A percentile compares a stretch with the other conserved stretches of the same genome.
These are phyloP conservation scores for Plasmopara halstedii DNA, from an alignment of 352 stramenopile genomes.

Conservation along the genomic window DNA sequence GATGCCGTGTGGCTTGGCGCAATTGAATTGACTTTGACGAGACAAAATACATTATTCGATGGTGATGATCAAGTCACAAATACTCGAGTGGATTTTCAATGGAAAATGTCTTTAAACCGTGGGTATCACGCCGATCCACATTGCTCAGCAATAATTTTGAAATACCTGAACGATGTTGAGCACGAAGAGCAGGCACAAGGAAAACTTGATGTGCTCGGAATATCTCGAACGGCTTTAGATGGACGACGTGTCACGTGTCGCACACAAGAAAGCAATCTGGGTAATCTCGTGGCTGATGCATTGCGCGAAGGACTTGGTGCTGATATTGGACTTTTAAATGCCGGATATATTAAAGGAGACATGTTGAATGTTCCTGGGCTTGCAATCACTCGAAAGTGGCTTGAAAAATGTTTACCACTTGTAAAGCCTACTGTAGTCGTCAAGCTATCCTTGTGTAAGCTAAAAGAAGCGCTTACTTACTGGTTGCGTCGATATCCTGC, in stretches of 20 bases:
- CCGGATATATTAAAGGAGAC: constrained; percentile 79
- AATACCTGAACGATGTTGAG: constrained; percentile 34
- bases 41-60: background rate
- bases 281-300: constrained; percentile 71
- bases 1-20: constrained; percentile 73
- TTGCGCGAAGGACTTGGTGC: constrained; percentile 43
- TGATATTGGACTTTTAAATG: constrained; percentile 66
- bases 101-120: constrained; percentile 64
- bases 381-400: constrained; percentile 46
- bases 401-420: constrained; percentile 66
- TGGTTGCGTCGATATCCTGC: constrained; percentile 53
- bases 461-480: constrained; percentile 48
- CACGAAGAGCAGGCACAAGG: constrained; percentile 43
- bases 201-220: constrained; percentile 31
- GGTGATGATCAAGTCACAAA: background rate
- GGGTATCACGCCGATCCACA: constrained; percentile 38
- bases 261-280: constrained; percentile 59
- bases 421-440: constrained; percentile 46
- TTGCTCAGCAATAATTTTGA: constrained; percentile 36
- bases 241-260: constrained; percentile 55
- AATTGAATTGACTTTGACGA: constrained; percentile 53
- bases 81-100: constrained; percentile 33
- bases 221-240: constrained; percentile 38
- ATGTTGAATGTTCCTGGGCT: constrained; percentile 38
- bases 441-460: constrained; percentile 30